Base-by-base conservation (phyloP, 1,284 basidiomycete species). In the Austroboletus niveus region DNA sequence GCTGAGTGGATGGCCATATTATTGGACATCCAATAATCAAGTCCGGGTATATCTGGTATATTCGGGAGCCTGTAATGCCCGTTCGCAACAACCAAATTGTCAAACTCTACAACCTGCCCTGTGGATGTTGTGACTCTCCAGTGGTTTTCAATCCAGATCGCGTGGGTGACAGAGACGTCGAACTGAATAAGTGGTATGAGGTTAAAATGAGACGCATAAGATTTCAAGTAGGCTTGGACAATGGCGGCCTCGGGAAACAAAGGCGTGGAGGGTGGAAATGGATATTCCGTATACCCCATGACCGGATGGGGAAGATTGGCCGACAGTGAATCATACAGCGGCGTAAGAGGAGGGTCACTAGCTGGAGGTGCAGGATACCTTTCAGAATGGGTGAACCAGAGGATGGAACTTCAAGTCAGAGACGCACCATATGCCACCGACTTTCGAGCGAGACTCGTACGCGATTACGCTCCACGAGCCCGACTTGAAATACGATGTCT, bases 221-320 rank as follows among this genome's bases (percentile, higher is more conserved):
- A 69, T 43, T 80, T 70, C 15, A 91, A 72, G 63, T 92, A 92
- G 15, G 73, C 58, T 42, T 79, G 75, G 3, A 91, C 84, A 2
- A 71, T 69, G 0, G 71, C 55, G 2, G 86, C 85, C 4, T 58
- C 59, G 0, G 88, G 88, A 64, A 79, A 91, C 20, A 91, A 70
- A 2, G 82, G 76, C 0, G 88, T 90, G 4, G 77, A 80, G 0
- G 86, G 83, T 0, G 85, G 85, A 58, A 89, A 90, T 2, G 74
- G 64, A 60, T 80, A 82, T 48, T 77, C 77, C 1, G 76, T 72
- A 56, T 75, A 90, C 10, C 77, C 78, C 89, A 92, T 91, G 42
- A 84, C 55, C 0, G 85, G 85, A 59, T 91, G 86, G 0, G 89
- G 86, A 3, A 91, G 65, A 60, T 91, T 92, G 1, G 89, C 85